Evolutionary conservation across 345 rosid species (phyloP).

Genomic region (Arabidopsis suecica): DNA sequence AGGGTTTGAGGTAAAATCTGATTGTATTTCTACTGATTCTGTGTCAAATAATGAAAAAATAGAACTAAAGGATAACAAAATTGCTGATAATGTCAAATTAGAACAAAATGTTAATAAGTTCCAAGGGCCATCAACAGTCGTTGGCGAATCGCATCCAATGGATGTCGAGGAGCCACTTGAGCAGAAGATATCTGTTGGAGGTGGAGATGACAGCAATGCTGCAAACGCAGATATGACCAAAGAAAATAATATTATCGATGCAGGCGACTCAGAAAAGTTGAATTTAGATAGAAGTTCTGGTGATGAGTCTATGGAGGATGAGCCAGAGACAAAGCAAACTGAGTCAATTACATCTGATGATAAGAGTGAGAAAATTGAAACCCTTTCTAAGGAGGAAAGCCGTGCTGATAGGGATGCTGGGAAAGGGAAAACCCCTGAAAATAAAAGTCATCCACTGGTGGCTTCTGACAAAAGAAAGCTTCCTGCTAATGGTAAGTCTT

Average conservation of each 20-base stretch:
- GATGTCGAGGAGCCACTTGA: conserved; percentile 86
- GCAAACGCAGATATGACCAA: conserved; percentile 68
- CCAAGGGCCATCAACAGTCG: conserved; percentile 72
- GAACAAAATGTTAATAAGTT: conserved; percentile 88
- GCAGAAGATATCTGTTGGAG: conserved; percentile 66
- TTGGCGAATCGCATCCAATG: conserved; percentile 85
- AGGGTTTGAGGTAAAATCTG: conserved; percentile 99
- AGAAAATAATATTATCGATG: conserved; percentile 64
- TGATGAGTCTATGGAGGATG: conserved; percentile 97
- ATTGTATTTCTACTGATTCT: conserved; percentile 98
- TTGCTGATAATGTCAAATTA: conserved; percentile 97
- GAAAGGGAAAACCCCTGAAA: conserved; percentile 52
- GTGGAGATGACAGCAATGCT: conserved; percentile 67
- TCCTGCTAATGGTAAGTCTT: conserved; percentile 59
- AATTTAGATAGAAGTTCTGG: conserved; percentile 96
- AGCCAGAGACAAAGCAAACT: conserved; percentile 72
- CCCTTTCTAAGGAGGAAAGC: conserved; percentile 53
- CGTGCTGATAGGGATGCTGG: conserved; percentile 33
- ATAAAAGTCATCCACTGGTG: conserved; percentile 42
- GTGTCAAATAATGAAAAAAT: conserved; percentile 93
- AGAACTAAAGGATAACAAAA: conserved; percentile 95
- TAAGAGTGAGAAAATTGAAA: conserved; percentile 56
- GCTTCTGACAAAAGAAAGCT: conserved; percentile 83
- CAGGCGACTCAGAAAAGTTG: conserved; percentile 84
- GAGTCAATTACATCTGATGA: conserved; percentile 70